Conservation (phyloP, 106 monocot genomes). For the Platanthera zijinensis region DNA sequence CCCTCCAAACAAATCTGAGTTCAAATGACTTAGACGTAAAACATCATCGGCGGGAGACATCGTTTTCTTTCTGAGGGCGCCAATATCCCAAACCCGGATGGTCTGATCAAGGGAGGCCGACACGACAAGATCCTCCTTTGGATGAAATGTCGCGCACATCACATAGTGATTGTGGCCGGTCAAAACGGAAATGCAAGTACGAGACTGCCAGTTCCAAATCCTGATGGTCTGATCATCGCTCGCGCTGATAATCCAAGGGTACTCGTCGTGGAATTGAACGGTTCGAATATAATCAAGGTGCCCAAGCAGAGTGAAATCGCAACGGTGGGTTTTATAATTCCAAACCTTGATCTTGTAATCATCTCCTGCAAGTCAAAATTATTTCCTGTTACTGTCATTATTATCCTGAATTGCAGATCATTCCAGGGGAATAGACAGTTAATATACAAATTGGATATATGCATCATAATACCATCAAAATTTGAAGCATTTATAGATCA, state of each 20-base stretch:
- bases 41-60: slow-evolving; percentile 54
- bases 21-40: slow-evolving; percentile 45
- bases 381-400: background rate
- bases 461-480: background rate
- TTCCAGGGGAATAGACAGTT: background rate
- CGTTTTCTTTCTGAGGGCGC: slow-evolving; percentile 54
- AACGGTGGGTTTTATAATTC: slow-evolving; percentile 62
- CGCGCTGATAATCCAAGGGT: slow-evolving; percentile 62
- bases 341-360: slow-evolving; percentile 77
- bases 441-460: background rate
- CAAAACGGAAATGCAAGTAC: slow-evolving; percentile 47
- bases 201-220: slow-evolving; percentile 72
- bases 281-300: slow-evolving; percentile 71
- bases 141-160: slow-evolving; percentile 72
- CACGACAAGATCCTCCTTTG: slow-evolving; percentile 58
- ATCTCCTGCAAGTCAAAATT: slow-evolving; percentile 39
- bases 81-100: slow-evolving; percentile 60
- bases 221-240: slow-evolving; percentile 74
- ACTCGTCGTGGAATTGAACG: slow-evolving; percentile 61
- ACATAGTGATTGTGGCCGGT: slow-evolving; percentile 67
- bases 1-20: slow-evolving; percentile 55
- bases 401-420: background rate
- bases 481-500: background rate
- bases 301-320: slow-evolving; percentile 59
- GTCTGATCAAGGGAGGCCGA: slow-evolving; percentile 73